Base-by-base conservation (phyloP, 2,329 filamentous ascomycete genomes). In the Aureobasidium namibiae region DNA sequence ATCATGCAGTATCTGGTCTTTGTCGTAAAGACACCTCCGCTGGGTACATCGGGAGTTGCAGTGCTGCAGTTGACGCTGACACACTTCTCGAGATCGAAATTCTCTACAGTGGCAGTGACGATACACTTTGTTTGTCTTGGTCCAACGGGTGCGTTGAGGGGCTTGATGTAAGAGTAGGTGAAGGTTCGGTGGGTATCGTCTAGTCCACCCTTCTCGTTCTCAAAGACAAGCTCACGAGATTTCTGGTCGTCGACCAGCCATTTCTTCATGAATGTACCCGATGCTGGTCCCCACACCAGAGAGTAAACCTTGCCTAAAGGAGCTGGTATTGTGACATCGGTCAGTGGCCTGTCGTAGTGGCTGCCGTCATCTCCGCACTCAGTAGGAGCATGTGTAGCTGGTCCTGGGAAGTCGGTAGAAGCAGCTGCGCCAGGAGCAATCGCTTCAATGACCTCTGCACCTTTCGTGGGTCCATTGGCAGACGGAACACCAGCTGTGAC, bases 1-100 rank as follows among this genome's bases (percentile, higher is more conserved):
- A 89, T 89, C 23, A 99, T 79, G 68, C 95, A 96, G 69, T 97
- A 99, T 66, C 88, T 89, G 3, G 94, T 99, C 74, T 96, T 97
- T 46, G 90, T 88, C 38, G 83, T 82, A 69, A 99, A 99, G 3
- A 95, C 83, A 69, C 91, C 95, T 34, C 94, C 94, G 69, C 86
- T 96, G 0, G 94, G 94, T 1, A 99, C 94, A 70, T 99, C 95
- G 0, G 94, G 94, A 14, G 88, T 99, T 68, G 92, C 88, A 0
- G 91, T 96, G 31, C 84, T 86, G 60, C 90, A 85, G 2, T 85
- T 84, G n/a, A 99, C 80, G 56, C 87, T 89, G 60, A 96, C 84
- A 2, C 89, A 84, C 70, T 92, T 95, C 59, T 97, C 92, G 16
- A 95, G 78, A 70, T 99, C 92, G 31, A 95, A 78, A 46, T 82